Base-by-base conservation (phyloP, 2,329 filamentous ascomycete species). In the Emericellopsis atlantica region DNA sequence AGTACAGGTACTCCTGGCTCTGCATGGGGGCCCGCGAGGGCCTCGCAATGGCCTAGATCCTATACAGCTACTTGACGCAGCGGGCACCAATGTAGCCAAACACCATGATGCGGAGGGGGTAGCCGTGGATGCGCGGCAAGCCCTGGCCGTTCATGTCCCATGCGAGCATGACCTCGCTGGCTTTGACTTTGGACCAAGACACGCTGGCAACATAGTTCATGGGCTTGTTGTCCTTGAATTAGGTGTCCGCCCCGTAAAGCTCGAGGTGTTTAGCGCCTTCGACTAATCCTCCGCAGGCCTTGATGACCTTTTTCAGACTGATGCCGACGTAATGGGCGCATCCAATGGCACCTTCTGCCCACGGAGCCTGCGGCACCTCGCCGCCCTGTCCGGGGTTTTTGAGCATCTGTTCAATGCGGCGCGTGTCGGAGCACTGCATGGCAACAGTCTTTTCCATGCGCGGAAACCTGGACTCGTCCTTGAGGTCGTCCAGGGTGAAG, bases 61-160 rank as follows among this genome's bases (percentile, higher is more conserved):
- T 66, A 40, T 76, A 76, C 0, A 81, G 61, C 76, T 76, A 79
- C 52, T 80, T 80, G 43, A 73, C 69, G 44, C 68, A 74, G n/a
- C 75, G 57, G 0, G 79, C 80, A 1, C 79, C 80, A 43, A 84
- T 81, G 47, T 82, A 82, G 0, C 77, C 77, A 47, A 79, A 65
- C 0, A 82, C 78, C 0, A 84, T 67, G 0, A 69, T 64, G 5
- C 80, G 67, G 0, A 84, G 58, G 0, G 80, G 80, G 21, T 66
- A 78, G 0, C 80, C 80, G 44, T 84, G 81, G 44, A 83, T 81
- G 10, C 64, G 67, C 0, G 79, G 80, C 0, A 84, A 61, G 0
- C 67, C 66, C 45, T 80, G 62, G 5, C 73, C 79, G 46, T 84
- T 84, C 80, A 84, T 84, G 50, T 82, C 75, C 77, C 78, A 84